Evolutionary conservation across 1,284 basidiomycete genomes (phyloP).

Genomic region (Takashimella tepidaria): DNA sequence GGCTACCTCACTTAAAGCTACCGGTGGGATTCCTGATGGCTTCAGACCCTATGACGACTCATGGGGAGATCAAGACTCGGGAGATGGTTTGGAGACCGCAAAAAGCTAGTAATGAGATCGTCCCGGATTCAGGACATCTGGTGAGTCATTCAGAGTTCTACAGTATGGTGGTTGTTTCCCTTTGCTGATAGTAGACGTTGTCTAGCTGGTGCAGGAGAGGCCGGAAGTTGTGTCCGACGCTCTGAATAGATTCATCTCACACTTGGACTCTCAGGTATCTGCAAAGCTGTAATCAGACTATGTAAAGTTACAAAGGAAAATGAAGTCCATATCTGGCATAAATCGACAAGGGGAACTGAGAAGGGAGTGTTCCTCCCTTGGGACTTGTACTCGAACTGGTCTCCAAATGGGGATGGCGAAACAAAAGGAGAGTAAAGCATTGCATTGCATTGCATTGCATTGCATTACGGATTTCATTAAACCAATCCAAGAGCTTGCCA

Average conservation of each 20-base stretch:
- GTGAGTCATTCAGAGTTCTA: slow-evolving; percentile 18
- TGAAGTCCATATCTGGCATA: too few species aligned
- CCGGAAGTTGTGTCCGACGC: slow-evolving; percentile 32
- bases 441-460: too few species aligned
- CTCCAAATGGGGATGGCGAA: too few species aligned
- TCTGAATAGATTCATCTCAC: slow-evolving; percentile 28
- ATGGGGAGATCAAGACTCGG: slow-evolving; percentile 19
- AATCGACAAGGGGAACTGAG: too few species aligned
- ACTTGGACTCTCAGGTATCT: slow-evolving; percentile 4
- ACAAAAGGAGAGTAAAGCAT: too few species aligned
- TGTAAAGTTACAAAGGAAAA: too few species aligned
- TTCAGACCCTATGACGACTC: slow-evolving; percentile 20
- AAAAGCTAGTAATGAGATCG: slow-evolving; percentile 25
- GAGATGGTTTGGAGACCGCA: slow-evolving; percentile 34
- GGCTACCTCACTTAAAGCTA: slow-evolving; percentile 24
- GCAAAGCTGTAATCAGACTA: not conserved
- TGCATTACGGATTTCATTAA: too few species aligned
- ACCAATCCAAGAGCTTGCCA: too few species aligned
- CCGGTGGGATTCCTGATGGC: slow-evolving; percentile 35
- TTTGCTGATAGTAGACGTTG: not conserved
- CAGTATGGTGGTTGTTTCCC: too few species aligned
- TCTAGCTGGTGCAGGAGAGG: slow-evolving; percentile 36
- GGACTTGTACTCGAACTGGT: too few species aligned
- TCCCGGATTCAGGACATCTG: slow-evolving; percentile 33
- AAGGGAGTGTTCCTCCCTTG: too few species aligned